These are phyloP conservation scores for Aspergillus glaucus DNA, from an alignment of 2,329 filamentous ascomycete genomes.

Conservation along the genomic window DNA sequence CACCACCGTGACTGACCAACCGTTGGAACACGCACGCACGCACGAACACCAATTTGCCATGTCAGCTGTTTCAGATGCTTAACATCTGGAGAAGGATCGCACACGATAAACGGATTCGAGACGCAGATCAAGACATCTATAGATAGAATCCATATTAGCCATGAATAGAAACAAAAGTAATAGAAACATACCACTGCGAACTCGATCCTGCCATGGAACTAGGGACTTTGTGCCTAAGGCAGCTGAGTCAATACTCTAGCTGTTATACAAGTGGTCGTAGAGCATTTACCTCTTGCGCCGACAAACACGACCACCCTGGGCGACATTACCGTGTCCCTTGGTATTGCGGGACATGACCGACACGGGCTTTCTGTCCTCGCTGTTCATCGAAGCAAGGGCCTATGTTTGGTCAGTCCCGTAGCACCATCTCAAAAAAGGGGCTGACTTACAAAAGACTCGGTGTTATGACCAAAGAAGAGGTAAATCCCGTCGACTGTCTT, in stretches of 20 bases:
- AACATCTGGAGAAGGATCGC: background rate
- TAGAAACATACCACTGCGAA: conserved; percentile 1
- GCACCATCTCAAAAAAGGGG: background rate
- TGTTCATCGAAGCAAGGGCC: conserved; percentile 83
- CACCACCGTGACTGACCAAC: background rate
- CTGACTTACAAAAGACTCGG: conserved; percentile 62
- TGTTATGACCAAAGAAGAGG: conserved; percentile 94
- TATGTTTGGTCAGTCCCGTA: conserved; percentile 17
- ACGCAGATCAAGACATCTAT: background rate
- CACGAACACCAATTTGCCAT: background rate
- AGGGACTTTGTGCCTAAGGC: conserved; percentile 1
- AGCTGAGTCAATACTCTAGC: background rate
- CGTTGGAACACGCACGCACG: background rate
- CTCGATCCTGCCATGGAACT: background rate
- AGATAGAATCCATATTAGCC: background rate
- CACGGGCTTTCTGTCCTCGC: conserved; percentile 64
- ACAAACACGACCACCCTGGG: conserved; percentile 39
- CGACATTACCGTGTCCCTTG: conserved; percentile 44
- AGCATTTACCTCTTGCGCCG: conserved; percentile 21
- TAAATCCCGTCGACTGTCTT: conserved; percentile 69
- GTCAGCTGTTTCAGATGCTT: background rate
- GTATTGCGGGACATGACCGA: conserved; percentile 81
- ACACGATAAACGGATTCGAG: background rate
- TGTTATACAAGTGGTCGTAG: background rate
- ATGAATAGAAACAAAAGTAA: background rate